Evolutionary conservation across 495 filamentous ascomycete species (phyloP).

Genomic region (Aspergillus egyptiacus): DNA sequence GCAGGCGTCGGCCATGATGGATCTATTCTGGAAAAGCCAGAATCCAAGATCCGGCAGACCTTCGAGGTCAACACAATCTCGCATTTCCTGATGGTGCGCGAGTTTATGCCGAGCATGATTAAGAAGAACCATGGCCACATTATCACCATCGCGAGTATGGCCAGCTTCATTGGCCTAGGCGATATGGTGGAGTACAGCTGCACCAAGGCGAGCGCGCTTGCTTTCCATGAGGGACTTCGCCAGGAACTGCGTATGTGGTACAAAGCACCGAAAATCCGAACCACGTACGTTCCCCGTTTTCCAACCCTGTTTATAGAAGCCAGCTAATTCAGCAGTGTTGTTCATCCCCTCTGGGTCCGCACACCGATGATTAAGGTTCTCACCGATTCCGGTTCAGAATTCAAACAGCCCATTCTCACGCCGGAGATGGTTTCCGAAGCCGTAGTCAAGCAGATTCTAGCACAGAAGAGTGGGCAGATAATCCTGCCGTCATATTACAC

Average conservation of each 20-base stretch:
- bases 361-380: constrained; percentile 41
- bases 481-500: constrained; percentile 26
- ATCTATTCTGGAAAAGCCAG: constrained; percentile 43
- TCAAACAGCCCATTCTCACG: constrained; percentile 35
- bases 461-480: constrained; percentile 38
- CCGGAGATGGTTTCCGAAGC: constrained; percentile 33
- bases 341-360: constrained; percentile 43
- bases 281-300: constrained; percentile 27
- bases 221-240: constrained; percentile 47
- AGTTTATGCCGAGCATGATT: constrained; percentile 59
- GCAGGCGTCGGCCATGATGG: constrained; percentile 47
- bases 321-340: constrained; percentile 23
- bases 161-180: constrained; percentile 45
- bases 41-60: constrained; percentile 41
- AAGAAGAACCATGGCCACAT: constrained; percentile 55
- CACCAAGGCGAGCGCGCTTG: constrained; percentile 51
- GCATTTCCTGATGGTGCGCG: constrained; percentile 52
- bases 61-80: constrained; percentile 57
- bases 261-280: constrained; percentile 38
- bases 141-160: constrained; percentile 50
- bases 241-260: constrained; percentile 42
- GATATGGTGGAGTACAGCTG: constrained; percentile 50
- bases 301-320: neutral
- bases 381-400: constrained; percentile 31
- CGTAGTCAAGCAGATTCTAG: constrained; percentile 38